Evolutionary conservation across 2,329 filamentous ascomycete genomes (phyloP).

Genomic region (Pyrenochaeta sp.): DNA sequence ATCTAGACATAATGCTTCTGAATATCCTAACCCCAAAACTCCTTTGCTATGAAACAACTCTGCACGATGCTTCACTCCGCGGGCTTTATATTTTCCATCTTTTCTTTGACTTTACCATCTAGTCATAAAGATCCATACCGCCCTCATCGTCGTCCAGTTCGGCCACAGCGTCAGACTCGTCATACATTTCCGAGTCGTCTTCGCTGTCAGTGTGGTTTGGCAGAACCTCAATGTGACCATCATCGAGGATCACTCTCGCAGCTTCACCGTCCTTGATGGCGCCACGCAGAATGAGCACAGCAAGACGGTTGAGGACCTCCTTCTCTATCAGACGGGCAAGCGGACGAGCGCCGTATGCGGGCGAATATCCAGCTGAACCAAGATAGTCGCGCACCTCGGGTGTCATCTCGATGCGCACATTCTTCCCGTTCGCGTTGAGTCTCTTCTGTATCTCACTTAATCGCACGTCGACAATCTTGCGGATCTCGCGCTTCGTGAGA

Average conservation of each 20-base stretch:
- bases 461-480: slow-evolving; percentile 93
- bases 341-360: slow-evolving; percentile 91
- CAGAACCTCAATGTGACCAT: slow-evolving; percentile 81
- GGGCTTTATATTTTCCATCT: not conserved
- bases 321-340: slow-evolving; percentile 92
- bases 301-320: slow-evolving; percentile 92
- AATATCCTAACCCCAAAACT: slow-evolving; percentile 12
- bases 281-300: slow-evolving; percentile 88
- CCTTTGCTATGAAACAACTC: slow-evolving; percentile 16
- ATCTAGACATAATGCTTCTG: not conserved
- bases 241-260: slow-evolving; percentile 79
- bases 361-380: slow-evolving; percentile 89
- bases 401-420: slow-evolving; percentile 83
- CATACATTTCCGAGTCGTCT: slow-evolving; percentile 76
- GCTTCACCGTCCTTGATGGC: slow-evolving; percentile 85
- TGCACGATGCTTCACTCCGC: not conserved
- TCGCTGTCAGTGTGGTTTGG: slow-evolving; percentile 80
- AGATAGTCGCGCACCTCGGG: slow-evolving; percentile 93
- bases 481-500: slow-evolving; percentile 86
- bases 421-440: slow-evolving; percentile 82
- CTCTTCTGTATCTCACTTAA: slow-evolving; percentile 90
- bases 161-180: slow-evolving; percentile 77
- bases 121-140: slow-evolving; percentile 72
- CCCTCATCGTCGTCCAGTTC: slow-evolving; percentile 66
- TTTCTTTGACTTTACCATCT: slow-evolving; percentile 49